Evolutionary conservation across 345 rosid species (phyloP).

Genomic region (Lepidium sativum): DNA sequence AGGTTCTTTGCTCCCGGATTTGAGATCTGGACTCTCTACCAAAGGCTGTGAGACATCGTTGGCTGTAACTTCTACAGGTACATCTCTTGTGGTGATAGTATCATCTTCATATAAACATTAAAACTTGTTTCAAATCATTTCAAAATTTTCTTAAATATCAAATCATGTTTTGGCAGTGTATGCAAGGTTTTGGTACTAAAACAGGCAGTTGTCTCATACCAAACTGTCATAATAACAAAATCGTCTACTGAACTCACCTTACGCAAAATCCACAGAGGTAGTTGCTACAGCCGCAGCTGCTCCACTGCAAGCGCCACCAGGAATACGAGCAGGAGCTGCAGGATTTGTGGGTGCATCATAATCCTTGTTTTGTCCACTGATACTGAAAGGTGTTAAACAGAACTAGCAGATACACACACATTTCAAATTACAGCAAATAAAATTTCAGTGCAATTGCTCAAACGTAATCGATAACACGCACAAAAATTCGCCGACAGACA

Average conservation of each 20-base stretch:
- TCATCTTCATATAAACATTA: neutral
- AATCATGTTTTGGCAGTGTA: neutral
- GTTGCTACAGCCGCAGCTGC: slow-evolving; percentile 95
- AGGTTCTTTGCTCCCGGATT: slow-evolving; percentile 31
- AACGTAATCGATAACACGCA: neutral
- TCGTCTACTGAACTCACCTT: slow-evolving; percentile 38
- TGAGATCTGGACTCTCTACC: slow-evolving; percentile 25
- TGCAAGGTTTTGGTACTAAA: neutral
- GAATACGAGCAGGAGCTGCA: slow-evolving; percentile 51
- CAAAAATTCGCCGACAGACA: neutral
- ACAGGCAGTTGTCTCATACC: neutral
- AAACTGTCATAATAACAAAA: neutral
- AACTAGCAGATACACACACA: no score
- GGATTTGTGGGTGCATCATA: slow-evolving; percentile 88
- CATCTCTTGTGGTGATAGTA: no score
- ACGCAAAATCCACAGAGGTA: slow-evolving; percentile 68
- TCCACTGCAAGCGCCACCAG: slow-evolving; percentile 93
- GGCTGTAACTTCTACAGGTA: slow-evolving; percentile 22
- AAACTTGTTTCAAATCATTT: neutral
- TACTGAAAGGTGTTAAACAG: no score
- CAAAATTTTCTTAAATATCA: neutral
- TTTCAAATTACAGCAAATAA: neutral
- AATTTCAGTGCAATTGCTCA: neutral
- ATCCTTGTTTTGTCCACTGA: slow-evolving; percentile 70
- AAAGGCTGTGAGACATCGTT: slow-evolving; percentile 24